Evolutionary conservation across 169 alveolate species (phyloP).

Genomic region (Perkinsus chesapeaki): DNA sequence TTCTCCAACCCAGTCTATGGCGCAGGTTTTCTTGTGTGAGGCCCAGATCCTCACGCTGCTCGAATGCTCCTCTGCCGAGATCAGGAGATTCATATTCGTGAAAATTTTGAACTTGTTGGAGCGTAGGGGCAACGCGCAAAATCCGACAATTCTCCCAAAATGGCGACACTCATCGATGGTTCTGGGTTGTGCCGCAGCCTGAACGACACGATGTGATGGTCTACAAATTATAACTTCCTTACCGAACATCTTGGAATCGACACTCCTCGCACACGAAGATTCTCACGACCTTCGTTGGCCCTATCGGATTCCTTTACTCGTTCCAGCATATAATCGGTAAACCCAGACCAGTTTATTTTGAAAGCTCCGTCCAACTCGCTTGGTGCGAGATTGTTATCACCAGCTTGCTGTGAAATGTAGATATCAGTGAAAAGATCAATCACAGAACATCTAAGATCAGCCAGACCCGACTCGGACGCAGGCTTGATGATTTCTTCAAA

Average conservation of each 20-base stretch:
- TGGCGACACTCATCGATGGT: not conserved
- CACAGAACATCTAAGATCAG: not conserved
- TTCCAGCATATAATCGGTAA: not conserved
- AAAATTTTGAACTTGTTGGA: not conserved
- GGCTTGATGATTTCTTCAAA: not conserved
- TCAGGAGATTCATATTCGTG: not conserved
- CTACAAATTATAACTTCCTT: no score
- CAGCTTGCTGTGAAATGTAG: not conserved
- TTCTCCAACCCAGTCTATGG: not conserved
- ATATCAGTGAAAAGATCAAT: not conserved
- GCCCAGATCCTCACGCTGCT: not conserved
- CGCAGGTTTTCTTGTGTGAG: not conserved
- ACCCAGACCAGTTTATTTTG: not conserved
- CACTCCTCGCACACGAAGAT: not conserved
- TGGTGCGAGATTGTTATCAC: not conserved
- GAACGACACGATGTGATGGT: no score
- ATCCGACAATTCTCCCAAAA: not conserved
- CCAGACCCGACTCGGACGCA: not conserved
- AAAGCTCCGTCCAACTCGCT: not conserved
- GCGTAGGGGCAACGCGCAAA: not conserved
- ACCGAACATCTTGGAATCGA: not conserved
- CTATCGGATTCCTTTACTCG: not conserved
- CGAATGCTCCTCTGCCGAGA: not conserved
- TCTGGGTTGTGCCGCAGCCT: not conserved
- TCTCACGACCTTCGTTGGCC: not conserved